Percentiles rank a stretch among this genome's conserved stretches.
Conservation (phyloP, 768 basidiomycete species). For the Xerocomus potaroensis region DNA sequence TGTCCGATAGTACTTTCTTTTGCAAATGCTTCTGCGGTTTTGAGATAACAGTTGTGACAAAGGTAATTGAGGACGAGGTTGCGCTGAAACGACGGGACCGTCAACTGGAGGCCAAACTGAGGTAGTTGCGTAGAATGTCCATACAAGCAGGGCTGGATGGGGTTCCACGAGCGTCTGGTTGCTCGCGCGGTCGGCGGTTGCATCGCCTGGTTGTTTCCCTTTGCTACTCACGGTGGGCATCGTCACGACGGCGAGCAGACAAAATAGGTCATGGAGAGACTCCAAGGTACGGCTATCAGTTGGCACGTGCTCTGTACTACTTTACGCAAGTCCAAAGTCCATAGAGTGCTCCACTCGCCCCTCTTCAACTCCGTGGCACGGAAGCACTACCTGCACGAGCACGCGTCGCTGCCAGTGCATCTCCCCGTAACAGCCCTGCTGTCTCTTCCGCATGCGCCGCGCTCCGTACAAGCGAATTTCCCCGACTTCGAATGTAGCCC, state of each 20-base stretch:
- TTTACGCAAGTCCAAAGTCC: neutral
- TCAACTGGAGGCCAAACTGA: neutral
- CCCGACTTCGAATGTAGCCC: slow-evolving; percentile 20
- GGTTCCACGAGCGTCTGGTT: slow-evolving; percentile 30
- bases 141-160: slow-evolving; percentile 45
- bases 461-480: slow-evolving; percentile 25
- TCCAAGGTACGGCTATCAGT: neutral
- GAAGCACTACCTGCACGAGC: slow-evolving; percentile 15
- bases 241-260: slow-evolving; percentile 4
- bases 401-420: slow-evolving; percentile 32
- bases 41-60: slow-evolving; percentile 66
- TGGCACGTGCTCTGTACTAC: slow-evolving; percentile 17
- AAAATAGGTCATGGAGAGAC: neutral
- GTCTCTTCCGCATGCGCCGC: slow-evolving; percentile 42
- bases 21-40: slow-evolving; percentile 65
- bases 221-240: slow-evolving; percentile 20
- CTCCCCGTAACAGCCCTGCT: slow-evolving; percentile 44
- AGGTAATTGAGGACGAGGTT: slow-evolving; percentile 74
- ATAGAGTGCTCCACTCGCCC: no score
- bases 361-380: slow-evolving; percentile 32
- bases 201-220: slow-evolving; percentile 11
- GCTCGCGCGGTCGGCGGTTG: slow-evolving; percentile 2
- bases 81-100: slow-evolving; percentile 39
- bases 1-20: slow-evolving; percentile 58
- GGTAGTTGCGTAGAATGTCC: slow-evolving; percentile 3